A percentile compares a stretch with the other conserved stretches of the same genome.
Conservation (phyloP, 805 yeast species). For the Diddensiella caesifluorescens region DNA sequence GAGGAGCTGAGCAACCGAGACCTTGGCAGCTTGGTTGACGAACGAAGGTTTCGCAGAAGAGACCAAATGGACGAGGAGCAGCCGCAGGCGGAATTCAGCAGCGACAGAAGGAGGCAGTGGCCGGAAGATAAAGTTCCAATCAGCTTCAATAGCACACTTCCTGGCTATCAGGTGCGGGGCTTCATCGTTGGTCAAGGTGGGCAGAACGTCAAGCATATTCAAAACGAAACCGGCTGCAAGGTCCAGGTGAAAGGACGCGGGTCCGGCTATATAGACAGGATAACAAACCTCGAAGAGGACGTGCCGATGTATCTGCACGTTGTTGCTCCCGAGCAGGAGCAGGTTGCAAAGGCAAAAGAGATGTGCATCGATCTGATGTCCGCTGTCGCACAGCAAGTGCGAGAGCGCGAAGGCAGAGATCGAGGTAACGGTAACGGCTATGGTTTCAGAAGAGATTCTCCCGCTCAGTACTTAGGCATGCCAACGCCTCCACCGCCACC, state of each 20-base stretch:
- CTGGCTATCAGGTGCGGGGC: constrained; percentile 30
- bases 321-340: constrained; percentile 23
- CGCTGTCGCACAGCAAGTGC: constrained; percentile 24
- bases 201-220: constrained; percentile 34
- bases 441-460: background rate
- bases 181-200: constrained; percentile 34
- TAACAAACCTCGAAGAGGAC: constrained; percentile 30
- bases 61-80: constrained; percentile 17
- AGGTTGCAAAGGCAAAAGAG: constrained; percentile 25
- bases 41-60: constrained; percentile 24
- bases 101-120: constrained; percentile 11
- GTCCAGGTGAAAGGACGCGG: constrained; percentile 35
- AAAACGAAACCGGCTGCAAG: constrained; percentile 28
- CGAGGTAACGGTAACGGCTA: background rate
- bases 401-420: constrained; percentile 6
- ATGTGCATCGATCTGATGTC: constrained; percentile 27
- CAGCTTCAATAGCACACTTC: constrained; percentile 16
- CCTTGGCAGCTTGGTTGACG: constrained; percentile 26
- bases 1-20: constrained; percentile 41
- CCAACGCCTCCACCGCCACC: constrained; percentile 13
- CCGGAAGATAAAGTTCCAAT: constrained; percentile 24
- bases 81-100: background rate
- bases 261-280: constrained; percentile 31
- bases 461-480: background rate
- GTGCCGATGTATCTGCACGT: constrained; percentile 30